phyloP scores from a whole-genome alignment of 371 early-diverging fungal species.

The Mortierella sp. region DNA sequence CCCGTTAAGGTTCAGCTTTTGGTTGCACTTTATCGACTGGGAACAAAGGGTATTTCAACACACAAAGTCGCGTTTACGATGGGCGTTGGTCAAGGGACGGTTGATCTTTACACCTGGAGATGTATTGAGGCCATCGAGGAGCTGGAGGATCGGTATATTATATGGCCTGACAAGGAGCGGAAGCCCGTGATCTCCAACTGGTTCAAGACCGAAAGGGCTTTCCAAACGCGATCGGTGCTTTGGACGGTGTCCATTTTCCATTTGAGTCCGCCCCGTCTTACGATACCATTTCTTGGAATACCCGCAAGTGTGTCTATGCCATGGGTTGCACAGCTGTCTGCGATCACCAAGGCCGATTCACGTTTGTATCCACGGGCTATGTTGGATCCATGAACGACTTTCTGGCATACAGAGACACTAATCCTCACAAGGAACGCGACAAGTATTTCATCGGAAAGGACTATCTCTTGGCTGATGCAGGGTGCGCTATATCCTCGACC shows the following conservation, averaged over 20 bases:
- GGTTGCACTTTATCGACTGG: background rate
- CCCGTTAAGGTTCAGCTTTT: background rate
- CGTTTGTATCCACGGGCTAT: constrained; percentile 13
- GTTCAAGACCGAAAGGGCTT: constrained; percentile 15
- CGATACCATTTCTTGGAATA: constrained; percentile 10
- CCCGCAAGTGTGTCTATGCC: constrained; percentile 10
- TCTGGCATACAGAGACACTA: constrained; percentile 2
- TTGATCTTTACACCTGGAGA: background rate
- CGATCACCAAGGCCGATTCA: constrained; percentile 24
- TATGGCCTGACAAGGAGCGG: constrained; percentile 19
- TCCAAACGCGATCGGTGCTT: constrained; percentile 23
- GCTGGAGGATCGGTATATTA: background rate
- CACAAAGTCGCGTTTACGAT: background rate
- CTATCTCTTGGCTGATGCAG: constrained; percentile 17
- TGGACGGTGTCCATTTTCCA: constrained; percentile 21
- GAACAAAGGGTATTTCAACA: background rate
- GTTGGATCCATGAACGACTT: constrained; percentile 17
- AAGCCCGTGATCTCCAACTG: constrained; percentile 11
- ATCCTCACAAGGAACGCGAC: background rate
- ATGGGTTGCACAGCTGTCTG: constrained; percentile 24
- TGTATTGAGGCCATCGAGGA: background rate
- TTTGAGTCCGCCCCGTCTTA: background rate
- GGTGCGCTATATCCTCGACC: background rate
- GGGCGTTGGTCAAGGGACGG: constrained; percentile 9
- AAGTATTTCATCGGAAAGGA: background rate